These are phyloP conservation scores for Seiridium cupressi DNA, from an alignment of 2,329 filamentous ascomycete species.

Conservation along the genomic window DNA sequence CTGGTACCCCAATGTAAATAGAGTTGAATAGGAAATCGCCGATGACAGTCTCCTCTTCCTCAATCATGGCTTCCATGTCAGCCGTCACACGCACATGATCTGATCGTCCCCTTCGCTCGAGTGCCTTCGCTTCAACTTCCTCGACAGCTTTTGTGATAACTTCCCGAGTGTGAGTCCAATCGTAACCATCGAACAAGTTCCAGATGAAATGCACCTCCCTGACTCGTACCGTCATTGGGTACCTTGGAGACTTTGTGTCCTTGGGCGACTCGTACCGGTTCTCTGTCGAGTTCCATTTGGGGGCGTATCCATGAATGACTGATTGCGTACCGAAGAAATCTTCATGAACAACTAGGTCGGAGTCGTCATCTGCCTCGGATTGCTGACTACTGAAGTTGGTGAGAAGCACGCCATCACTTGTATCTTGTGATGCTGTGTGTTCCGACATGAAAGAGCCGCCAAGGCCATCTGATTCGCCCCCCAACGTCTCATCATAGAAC, in stretches of 20 bases:
- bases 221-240: constrained; percentile 74
- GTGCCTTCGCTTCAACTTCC: constrained; percentile 79
- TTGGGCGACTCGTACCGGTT: constrained; percentile 72
- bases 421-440: constrained; percentile 40
- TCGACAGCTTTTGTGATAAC: constrained; percentile 85
- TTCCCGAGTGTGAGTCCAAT: constrained; percentile 87
- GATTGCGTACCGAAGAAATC: constrained; percentile 71
- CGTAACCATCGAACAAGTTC: constrained; percentile 97
- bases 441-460: constrained; percentile 35
- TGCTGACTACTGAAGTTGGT: constrained; percentile 37
- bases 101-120: constrained; percentile 65
- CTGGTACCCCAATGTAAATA: constrained; percentile 91
- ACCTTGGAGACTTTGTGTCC: constrained; percentile 57
- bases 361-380: constrained; percentile 49
- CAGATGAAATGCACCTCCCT: constrained; percentile 92
- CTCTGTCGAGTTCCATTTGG: constrained; percentile 75
- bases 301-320: constrained; percentile 63
- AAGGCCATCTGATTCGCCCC: constrained; percentile 48
- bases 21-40: constrained; percentile 98
- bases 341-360: constrained; percentile 71
- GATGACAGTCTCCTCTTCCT: constrained; percentile 82
- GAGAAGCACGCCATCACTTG: constrained; percentile 43
- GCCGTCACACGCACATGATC: constrained; percentile 54
- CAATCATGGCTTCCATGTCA: constrained; percentile 58
- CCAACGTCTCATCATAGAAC: constrained; percentile 42